Percentiles rank a stretch among this genome's conserved stretches.
phyloP scores from a whole-genome alignment of 2,329 filamentous ascomycete species.

The Xylaria sp. region DNA sequence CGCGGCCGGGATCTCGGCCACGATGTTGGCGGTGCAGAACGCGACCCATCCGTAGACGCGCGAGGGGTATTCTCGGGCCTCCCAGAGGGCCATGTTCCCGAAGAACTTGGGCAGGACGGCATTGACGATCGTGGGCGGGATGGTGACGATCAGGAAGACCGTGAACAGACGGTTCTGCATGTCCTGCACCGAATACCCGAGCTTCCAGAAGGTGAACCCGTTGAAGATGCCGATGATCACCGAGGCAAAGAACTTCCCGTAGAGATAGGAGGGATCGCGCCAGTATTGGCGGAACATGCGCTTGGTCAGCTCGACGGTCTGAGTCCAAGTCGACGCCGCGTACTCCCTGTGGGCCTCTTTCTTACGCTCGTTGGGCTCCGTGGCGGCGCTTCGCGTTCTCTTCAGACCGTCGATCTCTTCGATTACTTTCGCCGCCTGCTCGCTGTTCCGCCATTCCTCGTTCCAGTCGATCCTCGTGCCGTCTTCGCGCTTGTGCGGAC shows the following conservation, averaged over 20 bases:
- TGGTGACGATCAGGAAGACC: constrained; percentile 70
- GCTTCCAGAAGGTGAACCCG: constrained; percentile 79
- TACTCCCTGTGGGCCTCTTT: constrained; percentile 66
- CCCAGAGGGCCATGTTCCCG: constrained; percentile 76
- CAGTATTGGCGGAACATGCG: constrained; percentile 78
- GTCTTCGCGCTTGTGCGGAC: constrained; percentile 50
- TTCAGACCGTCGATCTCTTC: constrained; percentile 73
- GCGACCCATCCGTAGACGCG: constrained; percentile 82
- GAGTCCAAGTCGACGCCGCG: constrained; percentile 70
- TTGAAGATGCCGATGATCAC: constrained; percentile 81
- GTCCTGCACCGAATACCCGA: constrained; percentile 71
- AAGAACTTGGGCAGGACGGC: constrained; percentile 81
- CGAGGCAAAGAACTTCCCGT: constrained; percentile 78
- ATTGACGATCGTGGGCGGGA: constrained; percentile 78
- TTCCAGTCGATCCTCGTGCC: constrained; percentile 72
- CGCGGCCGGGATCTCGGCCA: constrained; percentile 77
- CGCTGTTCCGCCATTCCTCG: constrained; percentile 75
- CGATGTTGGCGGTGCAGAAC: constrained; percentile 77
- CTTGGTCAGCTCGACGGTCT: constrained; percentile 74
- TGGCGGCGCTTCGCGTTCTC: constrained; percentile 41
- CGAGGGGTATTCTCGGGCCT: constrained; percentile 76
- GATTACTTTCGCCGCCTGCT: constrained; percentile 67
- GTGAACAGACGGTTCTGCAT: constrained; percentile 85
- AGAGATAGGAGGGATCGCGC: constrained; percentile 80
- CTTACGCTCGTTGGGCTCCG: constrained; percentile 50